These are phyloP conservation scores for Boletus sp. DNA, from an alignment of 768 basidiomycete genomes.

Conservation along the genomic window DNA sequence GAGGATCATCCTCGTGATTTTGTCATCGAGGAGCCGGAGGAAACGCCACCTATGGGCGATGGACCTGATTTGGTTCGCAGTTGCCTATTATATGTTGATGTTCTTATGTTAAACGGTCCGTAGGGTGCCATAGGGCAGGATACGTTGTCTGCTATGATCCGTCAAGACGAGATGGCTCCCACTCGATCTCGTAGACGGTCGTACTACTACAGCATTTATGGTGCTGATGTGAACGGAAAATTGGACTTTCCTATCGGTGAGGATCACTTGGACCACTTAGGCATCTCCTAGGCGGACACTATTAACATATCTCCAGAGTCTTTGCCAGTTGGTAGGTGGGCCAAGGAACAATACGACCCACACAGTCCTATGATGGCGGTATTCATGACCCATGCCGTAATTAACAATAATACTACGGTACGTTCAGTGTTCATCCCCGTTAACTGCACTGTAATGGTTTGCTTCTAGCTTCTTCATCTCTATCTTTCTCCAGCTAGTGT, in stretches of 20 bases:
- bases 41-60: constrained; percentile 5
- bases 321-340: constrained; percentile 59
- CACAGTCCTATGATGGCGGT: constrained; percentile 58
- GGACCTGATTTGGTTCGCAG: constrained; percentile 27
- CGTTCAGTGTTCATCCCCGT: background rate
- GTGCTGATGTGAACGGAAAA: constrained; percentile 45
- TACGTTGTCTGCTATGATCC: constrained; percentile 69
- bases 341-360: constrained; percentile 53
- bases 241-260: constrained; percentile 60
- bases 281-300: background rate
- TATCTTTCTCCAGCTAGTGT: constrained; percentile 37
- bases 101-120: constrained; percentile 8
- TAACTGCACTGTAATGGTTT: background rate
- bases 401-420: constrained; percentile 56
- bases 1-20: constrained; percentile 19
- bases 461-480: constrained; percentile 46
- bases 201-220: constrained; percentile 42
- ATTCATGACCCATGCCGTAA: constrained; percentile 71
- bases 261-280: background rate
- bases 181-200: constrained; percentile 56
- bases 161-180: constrained; percentile 66
- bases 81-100: background rate
- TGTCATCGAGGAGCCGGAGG: constrained; percentile 19
- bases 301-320: constrained; percentile 42
- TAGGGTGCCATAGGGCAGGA: constrained; percentile 76